Evolutionary conservation across 1,284 basidiomycete genomes (phyloP), one percentile per base, ranked within the genome.

Genomic region (Malassezia arunalokei): DNA sequence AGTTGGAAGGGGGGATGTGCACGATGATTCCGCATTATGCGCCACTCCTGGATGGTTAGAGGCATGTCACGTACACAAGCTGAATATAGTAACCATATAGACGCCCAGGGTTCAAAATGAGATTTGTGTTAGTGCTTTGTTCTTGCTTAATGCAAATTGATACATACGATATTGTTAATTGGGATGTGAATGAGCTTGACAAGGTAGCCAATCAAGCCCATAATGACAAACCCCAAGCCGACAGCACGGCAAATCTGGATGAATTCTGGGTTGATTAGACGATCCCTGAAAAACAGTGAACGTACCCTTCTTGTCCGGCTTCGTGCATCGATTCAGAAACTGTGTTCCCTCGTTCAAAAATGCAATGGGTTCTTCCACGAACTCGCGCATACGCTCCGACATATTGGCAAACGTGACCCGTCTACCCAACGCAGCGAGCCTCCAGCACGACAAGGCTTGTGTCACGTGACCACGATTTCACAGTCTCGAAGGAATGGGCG

Each of bases 311-410:
- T 86, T 82, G 49, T 87, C 87, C 49, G 92, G 92, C 79, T 99
- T 99, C 60, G 90, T 94, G 80, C 92, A 99, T 73, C 91, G 82
- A 71, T 84, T 87, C 65, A 98, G 77, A 78, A 98, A 96, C 79
- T 90, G 87, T 64, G 86, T 87, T 54, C 92, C 92, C 66, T 96
- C 92, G 66, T 82, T 85, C 64, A 91, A 66, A 75, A 96, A 96
- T 71, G 88, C 82, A 74, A 89, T 86, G 48, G 91, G 90, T 59
- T 92, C 80, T 58, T 95, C 89, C 62, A 85, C 77, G 76, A 95
- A 82, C 71, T 96, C 92, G 73, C 82, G 84, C 64, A 94, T 74
- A 77, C 86, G 86, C 74, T 92, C 88, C 59, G 87, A 86, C 86
- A 89, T 89, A 27, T 17, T 47, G 24, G 44, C 44, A 47, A 40